Evolutionary conservation across 2,329 filamentous ascomycete genomes (phyloP), one percentile per base, ranked within the genome.

Genomic region (Capronia coronata): DNA sequence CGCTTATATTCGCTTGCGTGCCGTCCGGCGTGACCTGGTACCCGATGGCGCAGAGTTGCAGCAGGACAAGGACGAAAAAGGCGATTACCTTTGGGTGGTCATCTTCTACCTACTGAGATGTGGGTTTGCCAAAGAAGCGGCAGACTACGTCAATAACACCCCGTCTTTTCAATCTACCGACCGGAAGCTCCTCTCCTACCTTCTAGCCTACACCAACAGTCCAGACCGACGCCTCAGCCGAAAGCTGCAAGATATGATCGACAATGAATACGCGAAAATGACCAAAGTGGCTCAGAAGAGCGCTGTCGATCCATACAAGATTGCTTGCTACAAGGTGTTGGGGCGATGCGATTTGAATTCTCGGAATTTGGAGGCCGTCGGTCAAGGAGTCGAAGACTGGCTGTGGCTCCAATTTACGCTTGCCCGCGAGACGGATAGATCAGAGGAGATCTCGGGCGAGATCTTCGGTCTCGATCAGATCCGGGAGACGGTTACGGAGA

Each of bases 281-380:
- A 79, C 83, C 21, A 84, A 87, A 57, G 87, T 94, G 62, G 87
- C 87, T 0, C 86, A 87, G 0, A 87, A 93, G 51, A 84, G 90
- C 64, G 86, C 87, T 1, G 82, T 94, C 56, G 93, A 98, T 65
- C 93, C 93, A 21, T 98, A 94, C 72, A 83, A 89, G 46, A 90
- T 95, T 82, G 90, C 91, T 41, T 96, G 93, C 67, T 97, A 97
- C 76, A 97, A 98, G 75, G 83, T 98, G 54, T 85, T 98, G 60
- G 93, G 94, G 39, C 88, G 80, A 43, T 83, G 80, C 62, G 80
- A 84, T 56, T 69, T 83, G 51, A 71, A 68, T 41, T 72, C 74
- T 37, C 72, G 78, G 47, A 78, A 71, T 51, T 67, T 84, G 29
- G 78, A 81, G 38, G 69, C 71, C 3, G 73, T 83, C 52, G 76